Base-by-base conservation (phyloP, 2,329 filamentous ascomycete genomes). In the Chaetomium globosum region DNA sequence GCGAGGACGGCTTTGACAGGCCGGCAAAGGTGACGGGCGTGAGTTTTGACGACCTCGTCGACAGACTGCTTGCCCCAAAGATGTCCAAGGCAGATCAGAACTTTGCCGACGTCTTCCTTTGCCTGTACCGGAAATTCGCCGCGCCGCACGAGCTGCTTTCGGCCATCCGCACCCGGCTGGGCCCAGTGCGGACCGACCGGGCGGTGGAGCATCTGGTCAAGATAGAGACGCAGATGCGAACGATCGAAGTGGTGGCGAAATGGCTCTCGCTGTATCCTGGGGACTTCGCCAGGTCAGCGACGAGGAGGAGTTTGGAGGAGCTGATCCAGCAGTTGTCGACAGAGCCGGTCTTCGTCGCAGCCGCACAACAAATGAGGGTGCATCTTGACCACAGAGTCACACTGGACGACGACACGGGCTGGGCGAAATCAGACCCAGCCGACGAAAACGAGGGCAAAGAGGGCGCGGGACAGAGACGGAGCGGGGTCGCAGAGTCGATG, bases 211-310 rank as follows among this genome's bases (percentile, higher is more conserved):
- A 91, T 68, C 84, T 97, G 52, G 88, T 88, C 61, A 92, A 89
- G 71, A 93, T 90, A 49, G 88, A 90, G 8, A 87, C 89, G 5
- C 94, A 97, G 75, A 83, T 97, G 62, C 87, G 93, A 59, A 90
- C 94, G 67, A 88, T 97, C 48, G 89, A 91, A 70, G 87, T 95
- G 7, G 81, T 98, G 65, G 91, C 92, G 5, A 91, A 91, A 75
- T 99, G 95, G 95, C 89, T 96, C 1, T 88, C 89, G 19, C 82
- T 89, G 52, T 98, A 98, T 76, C 93, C 95, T 0, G 94, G 93
- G 19, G 95, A 99, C 76, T 97, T 98, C 80, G 93, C 93, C 1
- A 88, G 90, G 67, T 85, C 89, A 1, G 84, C 84, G 26, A 96
- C 92, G 1, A 87, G 88, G 69, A 86, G 85, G 69, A 87, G 85